phyloP scores from a whole-genome alignment of 306 rosid genomes.

The Dicorynia guianensis region DNA sequence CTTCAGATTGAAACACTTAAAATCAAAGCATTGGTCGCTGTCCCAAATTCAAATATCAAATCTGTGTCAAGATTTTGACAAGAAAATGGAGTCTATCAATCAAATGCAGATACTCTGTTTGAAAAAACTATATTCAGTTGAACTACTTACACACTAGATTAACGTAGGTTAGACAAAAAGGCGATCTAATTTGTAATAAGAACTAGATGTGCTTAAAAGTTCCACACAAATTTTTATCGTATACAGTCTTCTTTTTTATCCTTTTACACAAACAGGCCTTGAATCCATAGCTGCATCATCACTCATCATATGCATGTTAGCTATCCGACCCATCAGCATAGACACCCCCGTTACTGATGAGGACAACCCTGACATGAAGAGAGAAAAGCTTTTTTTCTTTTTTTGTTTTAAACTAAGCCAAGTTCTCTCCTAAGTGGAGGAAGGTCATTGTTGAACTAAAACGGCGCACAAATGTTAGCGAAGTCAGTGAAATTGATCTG shows the following conservation, averaged over 20 bases:
- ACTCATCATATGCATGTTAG: constrained; percentile 22
- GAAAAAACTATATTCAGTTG: background rate
- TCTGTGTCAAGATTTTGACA: constrained; percentile 2
- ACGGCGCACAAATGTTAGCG: background rate
- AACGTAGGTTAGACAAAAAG: background rate
- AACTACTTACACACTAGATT: constrained; percentile 41
- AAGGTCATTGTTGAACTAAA: background rate
- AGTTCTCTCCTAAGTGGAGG: background rate
- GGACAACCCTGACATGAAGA: constrained; percentile 25
- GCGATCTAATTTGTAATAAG: constrained; percentile 44
- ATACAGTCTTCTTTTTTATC: constrained; percentile 26
- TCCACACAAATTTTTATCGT: constrained; percentile 34
- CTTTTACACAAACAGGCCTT: constrained; percentile 42
- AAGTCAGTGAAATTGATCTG: constrained; percentile 43
- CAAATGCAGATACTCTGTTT: background rate
- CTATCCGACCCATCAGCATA: constrained; percentile 29
- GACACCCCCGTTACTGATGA: constrained; percentile 23
- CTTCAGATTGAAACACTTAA: too few species aligned
- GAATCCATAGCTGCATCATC: constrained; percentile 24
- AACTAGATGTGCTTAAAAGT: constrained; percentile 39
- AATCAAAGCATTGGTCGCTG: too few species aligned
- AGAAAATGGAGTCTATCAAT: constrained; percentile 16
- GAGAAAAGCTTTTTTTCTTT: background rate
- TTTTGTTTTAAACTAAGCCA: background rate
- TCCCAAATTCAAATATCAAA: background rate